Evolutionary conservation across 1,284 basidiomycete species (phyloP), one percentile per base, ranked within the genome.

Genomic region (Malassezia brasiliensis): DNA sequence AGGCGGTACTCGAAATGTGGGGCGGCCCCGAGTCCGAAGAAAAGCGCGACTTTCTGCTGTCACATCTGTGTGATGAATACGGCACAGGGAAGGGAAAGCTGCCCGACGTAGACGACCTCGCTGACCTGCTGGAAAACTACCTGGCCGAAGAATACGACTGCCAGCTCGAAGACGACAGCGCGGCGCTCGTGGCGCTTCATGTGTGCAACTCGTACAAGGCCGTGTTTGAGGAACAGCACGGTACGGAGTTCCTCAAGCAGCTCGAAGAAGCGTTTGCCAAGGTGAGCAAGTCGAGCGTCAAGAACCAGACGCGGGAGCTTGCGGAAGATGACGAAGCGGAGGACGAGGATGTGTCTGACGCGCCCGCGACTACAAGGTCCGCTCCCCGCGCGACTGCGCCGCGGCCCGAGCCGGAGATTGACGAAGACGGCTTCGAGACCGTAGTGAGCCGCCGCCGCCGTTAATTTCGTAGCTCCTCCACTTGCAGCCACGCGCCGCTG

Each of bases 1-100:
- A 69, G 15, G 69, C 71, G 22, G 63, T 73, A n/a, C 54, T 60
- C 12, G 67, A 72, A 39, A 50, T 65, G 36, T 73, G 71, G 71
- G 71, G 71, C 30, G 71, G 71, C 1, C 46, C 59, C 37, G 69
- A 72, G 22, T 67, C 65, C 6, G 52, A 52, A 36, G 68, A 68
- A 49, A 73, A 73, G 49, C 56, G 58, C 44, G 62, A 68, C 28
- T 73, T 64, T 38, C 58, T 73, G 17, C 53, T 72, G 44, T 68
- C 66, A 5, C 60, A 70, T 39, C 53, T 73, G 35, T 68, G 66
- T 48, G 71, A 73, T 40, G 49, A 61, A 31, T 66, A 66, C 52
- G 69, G 65, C 17, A 56, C 64, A 39, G 54, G 60, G 5, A 62
- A 61, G 2, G 42, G 57, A 3, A 61, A 60, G 32, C 52, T 59